Evolutionary conservation across 2,329 filamentous ascomycete species (phyloP), one percentile per base, ranked within the genome.

Genomic region (Fusarium staphyleae): DNA sequence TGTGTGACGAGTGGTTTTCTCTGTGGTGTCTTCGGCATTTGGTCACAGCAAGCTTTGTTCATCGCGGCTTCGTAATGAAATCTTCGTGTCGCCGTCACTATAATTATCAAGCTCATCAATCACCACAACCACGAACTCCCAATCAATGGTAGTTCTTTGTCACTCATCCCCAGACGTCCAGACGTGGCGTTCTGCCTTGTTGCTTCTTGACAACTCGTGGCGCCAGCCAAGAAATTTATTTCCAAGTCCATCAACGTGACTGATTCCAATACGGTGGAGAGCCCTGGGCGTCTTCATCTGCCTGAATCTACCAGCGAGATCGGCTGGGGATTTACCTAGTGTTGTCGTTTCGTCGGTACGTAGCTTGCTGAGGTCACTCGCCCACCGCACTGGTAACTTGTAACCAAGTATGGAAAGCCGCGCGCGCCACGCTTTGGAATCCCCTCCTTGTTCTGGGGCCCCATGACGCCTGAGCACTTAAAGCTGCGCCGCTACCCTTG

Each of bases 361-460:
- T n/a, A n/a, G n/a, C n/a, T 5, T 24, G 22, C 22, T 35, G 34
- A 30, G 16, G 34, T 40, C 19, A 26, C 22, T 18, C 29, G 42
- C 39, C 51, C 28, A 26, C 15, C 46, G 28, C 39, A 15, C 15
- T 37, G 34, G 34, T 30, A 50, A 50, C 22, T 9, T 29, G n/a
- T n/a, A 34, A 24, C 24, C 22, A 45, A 30, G 54, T 35, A 35
- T 28, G 7, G n/a, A 34, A 6, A n/a, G n/a, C 37, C 36, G 16
- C 16, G 16, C 16, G 28, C 16, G 13, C 28, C 28, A 36, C 26
- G 14, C 30, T 57, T 52, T 29, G 30, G 13, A 19, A 14, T 13
- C 16, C 26, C 32, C 29, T 52, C 16, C 14, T 28, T 42, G 26
- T 33, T 26, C 13, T 15, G 14, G n/a, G 33, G 22, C 24, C 43